Percentiles rank a stretch among this genome's conserved stretches.
These are phyloP conservation scores for Colletotrichum graminicola DNA, from an alignment of 2,329 filamentous ascomycete genomes.

Conservation along the genomic window DNA sequence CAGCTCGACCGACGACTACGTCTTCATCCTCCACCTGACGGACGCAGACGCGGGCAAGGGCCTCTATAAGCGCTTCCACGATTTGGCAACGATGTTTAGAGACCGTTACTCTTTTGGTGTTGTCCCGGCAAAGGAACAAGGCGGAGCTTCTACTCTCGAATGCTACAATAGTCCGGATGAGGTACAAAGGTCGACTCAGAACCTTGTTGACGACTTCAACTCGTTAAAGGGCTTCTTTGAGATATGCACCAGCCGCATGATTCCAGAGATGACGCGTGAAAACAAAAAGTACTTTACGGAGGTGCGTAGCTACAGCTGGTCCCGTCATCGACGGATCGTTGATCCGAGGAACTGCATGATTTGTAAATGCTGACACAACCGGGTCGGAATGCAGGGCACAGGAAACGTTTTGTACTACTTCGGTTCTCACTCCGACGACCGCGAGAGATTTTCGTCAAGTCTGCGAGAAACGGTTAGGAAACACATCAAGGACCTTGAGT, in stretches of 20 bases:
- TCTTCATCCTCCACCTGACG: conserved; percentile 57
- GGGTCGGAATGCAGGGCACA: background rate
- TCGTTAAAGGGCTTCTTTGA: conserved; percentile 54
- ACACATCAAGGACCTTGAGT: conserved; percentile 60
- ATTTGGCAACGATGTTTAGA: conserved; percentile 51
- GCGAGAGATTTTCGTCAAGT: conserved; percentile 51
- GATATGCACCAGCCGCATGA: conserved; percentile 53
- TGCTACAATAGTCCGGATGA: conserved; percentile 59
- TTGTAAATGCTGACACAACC: background rate
- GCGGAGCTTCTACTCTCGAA: conserved; percentile 45
- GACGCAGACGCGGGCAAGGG: conserved; percentile 45
- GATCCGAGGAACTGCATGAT: background rate
- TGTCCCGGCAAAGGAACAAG: conserved; percentile 3
- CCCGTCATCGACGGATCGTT: background rate
- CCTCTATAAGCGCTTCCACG: conserved; percentile 49
- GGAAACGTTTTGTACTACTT: conserved; percentile 49
- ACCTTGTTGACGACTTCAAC: conserved; percentile 50
- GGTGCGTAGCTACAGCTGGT: background rate
- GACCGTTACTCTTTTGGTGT: conserved; percentile 60
- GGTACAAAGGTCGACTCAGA: conserved; percentile 49
- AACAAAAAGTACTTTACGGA: conserved; percentile 54
- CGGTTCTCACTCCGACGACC: conserved; percentile 46
- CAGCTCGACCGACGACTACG: conserved; percentile 53
- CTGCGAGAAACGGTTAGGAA: conserved; percentile 57
- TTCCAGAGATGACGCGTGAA: conserved; percentile 58